Conservation (phyloP, 306 rosid species). For the Fragaria iinumae region DNA sequence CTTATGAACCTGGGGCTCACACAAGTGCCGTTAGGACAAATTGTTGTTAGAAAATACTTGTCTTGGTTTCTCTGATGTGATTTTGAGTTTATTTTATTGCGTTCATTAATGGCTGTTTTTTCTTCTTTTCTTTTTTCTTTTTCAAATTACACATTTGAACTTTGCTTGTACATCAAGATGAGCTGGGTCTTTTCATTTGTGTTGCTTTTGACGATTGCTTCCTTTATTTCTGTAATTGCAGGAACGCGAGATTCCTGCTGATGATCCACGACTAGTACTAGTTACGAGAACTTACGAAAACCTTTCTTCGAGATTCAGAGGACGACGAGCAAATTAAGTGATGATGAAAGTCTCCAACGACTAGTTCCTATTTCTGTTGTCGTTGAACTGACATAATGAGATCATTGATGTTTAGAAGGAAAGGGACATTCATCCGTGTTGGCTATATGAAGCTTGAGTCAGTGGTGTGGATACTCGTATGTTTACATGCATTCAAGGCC, state of each 20-base stretch:
- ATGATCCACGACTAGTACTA: conserved; percentile 68
- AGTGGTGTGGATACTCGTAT: background rate
- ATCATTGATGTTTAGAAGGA: background rate
- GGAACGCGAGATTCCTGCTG: conserved; percentile 76
- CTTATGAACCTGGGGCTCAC: background rate
- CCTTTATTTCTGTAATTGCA: conserved; percentile 29
- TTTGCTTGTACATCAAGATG: background rate
- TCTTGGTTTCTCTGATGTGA: background rate
- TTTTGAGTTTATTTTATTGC: background rate
- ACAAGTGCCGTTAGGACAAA: background rate
- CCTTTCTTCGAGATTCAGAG: conserved; percentile 40
- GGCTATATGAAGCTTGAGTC: background rate
- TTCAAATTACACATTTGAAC: background rate
- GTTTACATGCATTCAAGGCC: background rate
- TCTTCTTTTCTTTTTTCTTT: background rate
- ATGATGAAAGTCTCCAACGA: conserved; percentile 2
- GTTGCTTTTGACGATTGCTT: background rate
- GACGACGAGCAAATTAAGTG: conserved; percentile 4
- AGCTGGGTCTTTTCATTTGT: background rate
- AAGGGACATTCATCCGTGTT: background rate
- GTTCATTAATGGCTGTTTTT: background rate
- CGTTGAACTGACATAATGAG: background rate
- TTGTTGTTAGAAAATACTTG: background rate
- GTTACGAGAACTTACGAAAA: conserved; percentile 46
- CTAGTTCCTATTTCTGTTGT: background rate